A percentile compares a stretch with the other conserved stretches of the same genome.
These are phyloP conservation scores for Eragrostis curvula DNA, from an alignment of 176 grass and related monocot genomes.

Conservation along the genomic window DNA sequence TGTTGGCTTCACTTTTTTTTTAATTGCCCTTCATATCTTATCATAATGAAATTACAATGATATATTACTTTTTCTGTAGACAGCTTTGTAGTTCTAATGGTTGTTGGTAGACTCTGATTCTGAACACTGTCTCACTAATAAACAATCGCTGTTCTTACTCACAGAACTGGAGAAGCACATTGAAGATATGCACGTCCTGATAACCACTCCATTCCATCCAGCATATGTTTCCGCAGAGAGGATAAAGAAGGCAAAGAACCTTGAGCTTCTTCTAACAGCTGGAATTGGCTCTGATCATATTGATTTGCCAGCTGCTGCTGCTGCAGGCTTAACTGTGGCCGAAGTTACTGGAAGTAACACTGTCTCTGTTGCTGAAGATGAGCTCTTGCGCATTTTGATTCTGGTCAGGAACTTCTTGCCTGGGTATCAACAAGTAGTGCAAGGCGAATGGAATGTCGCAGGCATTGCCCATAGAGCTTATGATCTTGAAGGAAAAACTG, in stretches of 20 bases:
- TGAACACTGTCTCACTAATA: background rate
- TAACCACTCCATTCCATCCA: slow-evolving; percentile 95
- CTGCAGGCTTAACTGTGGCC: slow-evolving; percentile 82
- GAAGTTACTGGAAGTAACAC: slow-evolving; percentile 94
- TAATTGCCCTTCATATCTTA: background rate
- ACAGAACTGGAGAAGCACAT: slow-evolving; percentile 95
- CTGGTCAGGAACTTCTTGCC: slow-evolving; percentile 89
- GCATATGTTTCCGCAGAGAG: slow-evolving; percentile 89
- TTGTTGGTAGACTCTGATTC: background rate
- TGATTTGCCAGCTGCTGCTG: slow-evolving; percentile 77
- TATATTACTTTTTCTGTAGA: background rate
- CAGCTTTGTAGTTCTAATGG: background rate
- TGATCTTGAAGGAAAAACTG: slow-evolving; percentile 89
- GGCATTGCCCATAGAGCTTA: slow-evolving; percentile 84
- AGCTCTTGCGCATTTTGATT: slow-evolving; percentile 85
- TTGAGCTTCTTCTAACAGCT: slow-evolving; percentile 87
- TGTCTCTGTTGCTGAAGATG: slow-evolving; percentile 88
- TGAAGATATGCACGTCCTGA: slow-evolving; percentile 84
- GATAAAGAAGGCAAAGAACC: slow-evolving; percentile 90
- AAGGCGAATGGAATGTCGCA: slow-evolving; percentile 93
- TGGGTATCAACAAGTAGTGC: slow-evolving; percentile 76
- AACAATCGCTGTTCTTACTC: slow-evolving; percentile 20
- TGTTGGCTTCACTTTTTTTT: background rate
- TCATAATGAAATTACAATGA: background rate
- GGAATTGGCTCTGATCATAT: slow-evolving; percentile 94